A percentile compares a stretch with the other conserved stretches of the same genome.
Conservation (phyloP, 768 basidiomycete genomes). For the Russula abietina region DNA sequence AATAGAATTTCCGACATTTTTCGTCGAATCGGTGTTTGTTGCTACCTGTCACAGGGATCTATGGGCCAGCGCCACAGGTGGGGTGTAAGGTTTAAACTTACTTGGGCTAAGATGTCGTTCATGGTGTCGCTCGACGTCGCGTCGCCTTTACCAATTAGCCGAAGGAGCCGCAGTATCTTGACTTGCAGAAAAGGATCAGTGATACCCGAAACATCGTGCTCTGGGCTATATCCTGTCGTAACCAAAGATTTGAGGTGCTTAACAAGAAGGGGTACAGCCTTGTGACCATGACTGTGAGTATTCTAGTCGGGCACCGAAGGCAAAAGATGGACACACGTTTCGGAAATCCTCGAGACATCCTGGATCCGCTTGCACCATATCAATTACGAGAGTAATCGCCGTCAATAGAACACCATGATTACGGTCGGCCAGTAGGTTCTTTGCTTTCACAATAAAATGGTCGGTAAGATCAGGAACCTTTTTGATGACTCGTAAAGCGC, state of each 20-base stretch:
- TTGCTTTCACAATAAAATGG: slow-evolving; percentile 84
- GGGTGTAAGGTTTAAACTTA: slow-evolving; percentile 29
- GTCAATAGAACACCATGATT: slow-evolving; percentile 95
- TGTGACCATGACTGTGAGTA: slow-evolving; percentile 13
- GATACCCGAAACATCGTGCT: slow-evolving; percentile 99
- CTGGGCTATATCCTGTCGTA: slow-evolving; percentile 95
- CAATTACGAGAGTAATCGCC: slow-evolving; percentile 90
- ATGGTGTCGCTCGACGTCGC: slow-evolving; percentile 86
- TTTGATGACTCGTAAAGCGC: slow-evolving; percentile 89
- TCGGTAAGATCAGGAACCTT: slow-evolving; percentile 94
- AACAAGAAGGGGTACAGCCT: slow-evolving; percentile 92
- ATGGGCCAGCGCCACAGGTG: neutral
- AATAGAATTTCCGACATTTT: slow-evolving; percentile 98
- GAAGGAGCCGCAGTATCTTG: slow-evolving; percentile 83
- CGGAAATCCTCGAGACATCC: slow-evolving; percentile 78
- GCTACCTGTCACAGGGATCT: slow-evolving; percentile 59
- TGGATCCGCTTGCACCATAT: slow-evolving; percentile 84
- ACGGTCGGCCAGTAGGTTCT: slow-evolving; percentile 86
- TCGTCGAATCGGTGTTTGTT: slow-evolving; percentile 96
- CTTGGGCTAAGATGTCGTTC: slow-evolving; percentile 98
- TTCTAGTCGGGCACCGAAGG: slow-evolving; percentile 11
- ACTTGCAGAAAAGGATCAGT: slow-evolving; percentile 95
- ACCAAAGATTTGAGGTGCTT: slow-evolving; percentile 91
- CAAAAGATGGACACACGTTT: slow-evolving; percentile 50
- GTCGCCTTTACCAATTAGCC: slow-evolving; percentile 83